These are phyloP conservation scores for Aspergillus fructus DNA, from an alignment of 2,329 filamentous ascomycete genomes.

Conservation along the genomic window DNA sequence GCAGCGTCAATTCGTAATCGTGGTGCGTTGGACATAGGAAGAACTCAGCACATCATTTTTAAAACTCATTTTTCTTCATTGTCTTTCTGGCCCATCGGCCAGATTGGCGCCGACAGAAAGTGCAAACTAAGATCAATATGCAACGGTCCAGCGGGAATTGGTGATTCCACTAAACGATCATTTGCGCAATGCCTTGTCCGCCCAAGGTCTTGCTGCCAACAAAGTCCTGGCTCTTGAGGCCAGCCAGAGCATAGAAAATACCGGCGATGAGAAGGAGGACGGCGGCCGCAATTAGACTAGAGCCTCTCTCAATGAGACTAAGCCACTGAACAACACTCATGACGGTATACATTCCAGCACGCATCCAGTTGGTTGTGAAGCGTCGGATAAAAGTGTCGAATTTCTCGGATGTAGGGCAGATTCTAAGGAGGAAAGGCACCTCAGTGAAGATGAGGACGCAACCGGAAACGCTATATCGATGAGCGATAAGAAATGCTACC, in stretches of 20 bases:
- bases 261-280: conserved; percentile 76
- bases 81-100: not conserved
- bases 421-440: conserved; percentile 90
- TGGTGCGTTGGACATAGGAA: conserved; percentile 18
- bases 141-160: not conserved
- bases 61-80: not conserved
- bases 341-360: conserved; percentile 77
- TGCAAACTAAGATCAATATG: not conserved
- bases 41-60: conserved; percentile 10
- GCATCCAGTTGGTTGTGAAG: conserved; percentile 96
- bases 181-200: conserved; percentile 89
- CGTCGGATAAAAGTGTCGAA: conserved; percentile 89
- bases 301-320: conserved; percentile 64
- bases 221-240: conserved; percentile 47
- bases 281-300: conserved; percentile 81
- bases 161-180: conserved; percentile 74
- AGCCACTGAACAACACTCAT: conserved; percentile 86
- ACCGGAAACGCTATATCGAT: conserved; percentile 62
- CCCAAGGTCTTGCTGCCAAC: conserved; percentile 86
- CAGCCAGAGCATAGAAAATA: conserved; percentile 66
- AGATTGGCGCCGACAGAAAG: not conserved
- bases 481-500: conserved; percentile 34
- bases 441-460: conserved; percentile 82
- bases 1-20: conserved; percentile 24
- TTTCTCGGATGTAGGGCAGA: conserved; percentile 87